Percentiles rank a stretch among this genome's conserved stretches.
Evolutionary conservation across 495 filamentous ascomycete species (phyloP).

Genomic region (Paragyromitra xinjiangensis): DNA sequence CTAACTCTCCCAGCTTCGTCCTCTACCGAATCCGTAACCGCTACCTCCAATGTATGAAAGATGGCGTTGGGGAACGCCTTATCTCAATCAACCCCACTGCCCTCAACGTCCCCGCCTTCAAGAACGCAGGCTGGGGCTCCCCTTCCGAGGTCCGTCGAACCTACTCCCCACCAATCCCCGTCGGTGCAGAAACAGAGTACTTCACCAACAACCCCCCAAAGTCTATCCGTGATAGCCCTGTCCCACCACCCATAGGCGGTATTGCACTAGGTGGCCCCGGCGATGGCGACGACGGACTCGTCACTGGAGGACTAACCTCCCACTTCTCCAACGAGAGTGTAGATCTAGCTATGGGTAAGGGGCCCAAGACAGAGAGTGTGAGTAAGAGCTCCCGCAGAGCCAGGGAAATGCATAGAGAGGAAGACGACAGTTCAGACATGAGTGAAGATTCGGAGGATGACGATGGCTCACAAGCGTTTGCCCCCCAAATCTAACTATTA

Average conservation of each 20-base stretch:
- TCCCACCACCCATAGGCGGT: conserved; percentile 43
- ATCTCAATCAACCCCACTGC: conserved; percentile 91
- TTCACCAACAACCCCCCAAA: conserved; percentile 71
- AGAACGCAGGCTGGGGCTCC: conserved; percentile 91
- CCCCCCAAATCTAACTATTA: neutral
- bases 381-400: conserved; percentile 66
- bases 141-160: conserved; percentile 83
- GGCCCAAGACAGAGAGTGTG: conserved; percentile 58
- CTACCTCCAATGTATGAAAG: conserved; percentile 88
- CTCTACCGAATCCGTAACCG: conserved; percentile 91
- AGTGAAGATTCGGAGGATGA: conserved; percentile 97
- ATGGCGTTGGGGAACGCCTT: conserved; percentile 93
- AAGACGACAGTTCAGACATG: conserved; percentile 95
- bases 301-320: conserved; percentile 72
- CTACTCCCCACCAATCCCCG: conserved; percentile 95
- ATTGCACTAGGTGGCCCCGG: conserved; percentile 71
- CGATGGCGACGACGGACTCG: conserved; percentile 71
- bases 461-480: conserved; percentile 67
- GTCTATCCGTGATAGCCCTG: conserved; percentile 62
- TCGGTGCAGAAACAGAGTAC: conserved; percentile 87
- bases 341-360: conserved; percentile 60
- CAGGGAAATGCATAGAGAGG: conserved; percentile 81
- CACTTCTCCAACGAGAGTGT: conserved; percentile 64
- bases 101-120: conserved; percentile 93
- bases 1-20: conserved; percentile 71